Conservation (phyloP, 257 asterid species). For the Penstemon davidsonii region DNA sequence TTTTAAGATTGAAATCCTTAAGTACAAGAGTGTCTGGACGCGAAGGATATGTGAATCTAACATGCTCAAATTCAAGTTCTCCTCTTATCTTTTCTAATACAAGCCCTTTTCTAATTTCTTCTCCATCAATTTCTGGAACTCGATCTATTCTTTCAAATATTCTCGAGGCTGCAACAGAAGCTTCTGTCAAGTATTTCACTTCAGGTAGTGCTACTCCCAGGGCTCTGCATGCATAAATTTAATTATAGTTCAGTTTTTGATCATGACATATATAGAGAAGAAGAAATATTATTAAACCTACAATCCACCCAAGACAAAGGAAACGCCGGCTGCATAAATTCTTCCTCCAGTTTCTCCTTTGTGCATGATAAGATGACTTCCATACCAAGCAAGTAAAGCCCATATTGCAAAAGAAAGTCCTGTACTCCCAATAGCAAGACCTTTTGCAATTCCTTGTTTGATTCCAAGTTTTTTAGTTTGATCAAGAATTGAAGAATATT, state of each 20-base stretch:
- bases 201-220: slow-evolving; percentile 86
- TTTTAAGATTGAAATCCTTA: slow-evolving; percentile 56
- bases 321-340: slow-evolving; percentile 72
- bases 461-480: slow-evolving; percentile 62
- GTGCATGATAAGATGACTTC: slow-evolving; percentile 71
- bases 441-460: slow-evolving; percentile 83
- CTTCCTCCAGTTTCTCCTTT: slow-evolving; percentile 85
- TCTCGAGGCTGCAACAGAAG: slow-evolving; percentile 72
- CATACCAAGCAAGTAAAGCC: slow-evolving; percentile 95
- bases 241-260: neutral
- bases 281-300: slow-evolving; percentile 31
- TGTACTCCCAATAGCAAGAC: slow-evolving; percentile 74
- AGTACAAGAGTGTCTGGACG: slow-evolving; percentile 67
- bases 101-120: slow-evolving; percentile 42
- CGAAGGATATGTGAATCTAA: slow-evolving; percentile 62
- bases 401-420: slow-evolving; percentile 84
- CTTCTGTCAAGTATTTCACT: slow-evolving; percentile 75
- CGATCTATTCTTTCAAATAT: slow-evolving; percentile 71
- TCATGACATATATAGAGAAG: neutral
- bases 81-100: slow-evolving; percentile 52
- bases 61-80: slow-evolving; percentile 58
- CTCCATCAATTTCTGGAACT: slow-evolving; percentile 60
- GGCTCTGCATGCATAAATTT: slow-evolving; percentile 50
- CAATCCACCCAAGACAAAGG: slow-evolving; percentile 89
- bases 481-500: slow-evolving; percentile 54